Base-by-base conservation (phyloP, 192 early-diverging fungal species). In the Chytriomyces hyalinus region DNA sequence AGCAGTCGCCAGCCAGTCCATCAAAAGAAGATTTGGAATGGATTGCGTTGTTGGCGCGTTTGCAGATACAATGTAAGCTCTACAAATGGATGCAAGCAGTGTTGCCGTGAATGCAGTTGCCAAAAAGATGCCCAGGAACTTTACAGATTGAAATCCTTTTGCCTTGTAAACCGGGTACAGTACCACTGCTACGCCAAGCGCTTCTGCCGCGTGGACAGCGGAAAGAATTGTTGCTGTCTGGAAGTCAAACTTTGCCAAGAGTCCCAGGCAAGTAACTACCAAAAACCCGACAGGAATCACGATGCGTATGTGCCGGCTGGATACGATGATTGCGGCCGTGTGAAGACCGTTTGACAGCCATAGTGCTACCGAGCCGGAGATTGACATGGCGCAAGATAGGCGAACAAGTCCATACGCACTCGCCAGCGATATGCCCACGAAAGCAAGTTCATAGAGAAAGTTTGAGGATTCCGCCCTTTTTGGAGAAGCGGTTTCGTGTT, bases 311-410 rank as follows among this genome's bases (percentile, higher is more conserved):
- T 8, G 17, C 0, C 36, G 17, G 9, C n/a, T 15, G n/a, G 51
- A n/a, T 22, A 26, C 1, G 7, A 71, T 20, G 13, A 71, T 71
- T 13, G 50, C n/a, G 4, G 70, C 48, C 8, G 59, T 45, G 48
- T 71, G 70, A 57, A 71, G 70, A 0, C 70, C 70, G 51, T 71
- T 71, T 71, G 70, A 7, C 9, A 36, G 10, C 70, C 70, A 71
- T 17, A 71, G n/a, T 2, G 45, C 9, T 26, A 51, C 10, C 1
- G 49, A 43, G 47, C 24, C 20, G 9, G 70, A 20, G n/a, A 71
- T 57, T n/a, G 24, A 43, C 50, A 71, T 43, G n/a, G 59, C 13
- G 70, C 70, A 57, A 49, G 50, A 59, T 24, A 71, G 26, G 11
- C 48, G 17, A 11, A 59, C 51, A 11, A 59, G 48, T 20, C 13